Evolutionary conservation across 164 flowering plant species (phyloP), one percentile per base, ranked within the genome.

Genomic region (Umbellularia californica): DNA sequence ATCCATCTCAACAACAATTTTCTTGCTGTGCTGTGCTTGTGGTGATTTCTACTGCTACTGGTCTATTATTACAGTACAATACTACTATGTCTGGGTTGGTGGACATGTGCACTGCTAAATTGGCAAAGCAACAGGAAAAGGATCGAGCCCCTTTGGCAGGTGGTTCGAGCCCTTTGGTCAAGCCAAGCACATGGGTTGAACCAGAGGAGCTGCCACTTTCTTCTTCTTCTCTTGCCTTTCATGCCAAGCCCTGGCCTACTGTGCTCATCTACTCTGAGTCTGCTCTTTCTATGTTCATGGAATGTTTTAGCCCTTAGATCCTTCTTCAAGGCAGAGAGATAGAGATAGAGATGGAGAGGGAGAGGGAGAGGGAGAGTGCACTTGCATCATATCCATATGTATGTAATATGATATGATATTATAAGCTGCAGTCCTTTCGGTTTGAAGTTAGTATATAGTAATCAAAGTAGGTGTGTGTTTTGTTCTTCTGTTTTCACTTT

Each of bases 221-320:
- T 28, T 55, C 50, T 1, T 13, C 41, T 23, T 14, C 68, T 66
- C 24, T 68, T 55, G 71, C 63, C 33, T 7, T 50, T 10, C 70
- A 1, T 41, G 51, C 50, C 33, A 73, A 69, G 74, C 12, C 77
- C 25, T 15, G 23, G 60, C 64, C 58, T 14, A 20, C n/a, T 15
- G 23, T 24, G n/a, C 5, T 70, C 51, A 69, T 50, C 5, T 72
- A 11, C 28, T 83, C 89, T 19, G 89, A 87, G 55, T 83, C 84
- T 71, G 79, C 84, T 22, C 58, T 87, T 65, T 83, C 79, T 17
- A 78, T 83, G 84, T 65, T 87, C 20, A 78, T 85, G 51, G 84
- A 83, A 1, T 83, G 76, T 64, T 77, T 83, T 68, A 78, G 83
- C 65, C 77, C 85, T 41, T 41, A 41, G 10, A 9, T 41, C 11